Conservation (phyloP, 2,329 filamentous ascomycete species). For the Clarireedia paspali region DNA sequence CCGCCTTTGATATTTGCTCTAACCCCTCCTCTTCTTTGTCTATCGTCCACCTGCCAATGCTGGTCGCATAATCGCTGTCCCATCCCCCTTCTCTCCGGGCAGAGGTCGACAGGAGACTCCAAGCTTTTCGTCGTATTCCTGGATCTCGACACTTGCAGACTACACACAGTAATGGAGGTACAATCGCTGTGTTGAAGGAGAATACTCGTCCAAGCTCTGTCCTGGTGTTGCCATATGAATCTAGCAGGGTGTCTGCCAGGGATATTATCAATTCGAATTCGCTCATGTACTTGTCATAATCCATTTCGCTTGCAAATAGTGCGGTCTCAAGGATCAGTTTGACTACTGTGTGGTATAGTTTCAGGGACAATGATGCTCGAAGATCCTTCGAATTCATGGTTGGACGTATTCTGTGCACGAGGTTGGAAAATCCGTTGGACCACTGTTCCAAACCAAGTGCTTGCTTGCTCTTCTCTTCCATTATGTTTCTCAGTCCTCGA, state of each 20-base stretch:
- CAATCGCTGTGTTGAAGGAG: not conserved
- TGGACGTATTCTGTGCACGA: not conserved
- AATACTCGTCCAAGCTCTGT: not conserved
- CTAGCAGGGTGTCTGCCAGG: constrained; percentile 3
- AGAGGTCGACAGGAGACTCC: not conserved
- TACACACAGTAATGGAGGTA: constrained; percentile 1
- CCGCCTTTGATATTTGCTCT: not conserved
- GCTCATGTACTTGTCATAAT: constrained; percentile 2
- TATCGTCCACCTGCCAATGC: constrained; percentile 5
- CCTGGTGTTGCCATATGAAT: not conserved
- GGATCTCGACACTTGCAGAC: constrained; percentile 6
- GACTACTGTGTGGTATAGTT: not conserved
- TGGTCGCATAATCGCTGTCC: not conserved
- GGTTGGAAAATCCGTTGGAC: not conserved
- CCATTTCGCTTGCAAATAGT: not conserved
- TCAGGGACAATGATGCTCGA: not conserved
- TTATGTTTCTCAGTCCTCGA: not conserved
- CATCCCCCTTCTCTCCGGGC: constrained; percentile 3
- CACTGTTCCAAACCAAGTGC: not conserved
- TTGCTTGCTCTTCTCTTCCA: not conserved
- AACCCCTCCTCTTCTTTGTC: constrained; percentile 7
- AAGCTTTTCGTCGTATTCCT: not conserved
- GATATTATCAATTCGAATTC: constrained; percentile 6
- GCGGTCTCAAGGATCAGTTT: constrained; percentile 3
- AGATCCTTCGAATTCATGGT: not conserved